phyloP scores from a whole-genome alignment of 2,329 filamentous ascomycete species.

The Fusarium sp. region DNA sequence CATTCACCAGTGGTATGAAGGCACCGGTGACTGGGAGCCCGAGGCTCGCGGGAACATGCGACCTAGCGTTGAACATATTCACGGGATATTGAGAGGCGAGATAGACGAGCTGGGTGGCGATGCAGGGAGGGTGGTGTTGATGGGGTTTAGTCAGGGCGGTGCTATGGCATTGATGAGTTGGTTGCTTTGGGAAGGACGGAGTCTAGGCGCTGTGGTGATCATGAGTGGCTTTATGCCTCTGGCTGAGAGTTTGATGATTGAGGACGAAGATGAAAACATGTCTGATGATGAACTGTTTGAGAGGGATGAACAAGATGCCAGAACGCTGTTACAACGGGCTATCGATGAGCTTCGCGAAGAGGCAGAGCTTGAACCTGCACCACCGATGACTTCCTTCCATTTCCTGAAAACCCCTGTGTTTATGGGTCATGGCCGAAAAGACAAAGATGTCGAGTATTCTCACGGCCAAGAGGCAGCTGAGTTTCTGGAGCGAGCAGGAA shows the following conservation, averaged over 20 bases:
- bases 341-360: slow-evolving; percentile 49
- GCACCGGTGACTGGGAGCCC: slow-evolving; percentile 54
- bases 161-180: slow-evolving; percentile 60
- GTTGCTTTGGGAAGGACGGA: slow-evolving; percentile 59
- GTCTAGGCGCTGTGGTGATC: slow-evolving; percentile 56
- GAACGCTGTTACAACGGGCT: slow-evolving; percentile 36
- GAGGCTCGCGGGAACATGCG: slow-evolving; percentile 53
- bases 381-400: slow-evolving; percentile 7
- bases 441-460: slow-evolving; percentile 57
- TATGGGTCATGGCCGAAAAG: slow-evolving; percentile 60
- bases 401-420: slow-evolving; percentile 57
- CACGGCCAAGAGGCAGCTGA: slow-evolving; percentile 54
- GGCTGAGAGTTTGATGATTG: slow-evolving; percentile 49
- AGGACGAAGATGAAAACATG: neutral
- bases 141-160: slow-evolving; percentile 68
- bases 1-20: slow-evolving; percentile 56
- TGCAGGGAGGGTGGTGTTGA: slow-evolving; percentile 58
- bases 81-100: slow-evolving; percentile 55
- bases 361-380: slow-evolving; percentile 42
- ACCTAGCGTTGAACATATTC: slow-evolving; percentile 58
- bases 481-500: slow-evolving; percentile 53
- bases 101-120: slow-evolving; percentile 53
- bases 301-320: slow-evolving; percentile 14
- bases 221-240: slow-evolving; percentile 64
- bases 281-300: slow-evolving; percentile 43